These are phyloP conservation scores for Rhizodiscina lignyota DNA, from an alignment of 495 filamentous ascomycete species.

Conservation along the genomic window DNA sequence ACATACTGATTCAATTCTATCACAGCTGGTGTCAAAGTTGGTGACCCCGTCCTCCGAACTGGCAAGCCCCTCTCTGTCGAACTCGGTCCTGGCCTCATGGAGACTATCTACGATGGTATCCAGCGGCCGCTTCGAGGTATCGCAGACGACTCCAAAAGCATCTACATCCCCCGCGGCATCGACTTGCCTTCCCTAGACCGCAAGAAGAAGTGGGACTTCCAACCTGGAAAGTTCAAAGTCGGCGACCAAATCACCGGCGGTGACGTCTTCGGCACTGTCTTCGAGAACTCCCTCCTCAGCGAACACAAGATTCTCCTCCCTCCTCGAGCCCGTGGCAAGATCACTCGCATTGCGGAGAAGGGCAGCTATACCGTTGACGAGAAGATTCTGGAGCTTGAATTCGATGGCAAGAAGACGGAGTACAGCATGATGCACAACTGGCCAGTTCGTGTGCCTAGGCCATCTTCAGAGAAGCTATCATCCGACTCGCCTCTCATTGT, in stretches of 20 bases:
- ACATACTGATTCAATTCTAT: constrained; percentile 1
- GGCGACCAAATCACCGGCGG: constrained; percentile 95
- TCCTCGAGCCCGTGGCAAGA: constrained; percentile 75
- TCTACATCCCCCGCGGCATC: constrained; percentile 96
- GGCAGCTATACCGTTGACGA: constrained; percentile 89
- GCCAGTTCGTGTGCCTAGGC: constrained; percentile 95
- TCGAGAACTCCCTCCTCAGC: constrained; percentile 88
- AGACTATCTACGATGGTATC: constrained; percentile 99
- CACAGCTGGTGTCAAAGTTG: constrained; percentile 83
- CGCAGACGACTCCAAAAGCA: constrained; percentile 55
- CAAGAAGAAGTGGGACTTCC: constrained; percentile 89
- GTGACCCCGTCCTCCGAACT: constrained; percentile 78
- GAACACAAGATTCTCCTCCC: constrained; percentile 95
- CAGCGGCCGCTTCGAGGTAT: constrained; percentile 87
- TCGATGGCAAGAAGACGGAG: constrained; percentile 85
- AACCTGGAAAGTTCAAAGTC: constrained; percentile 65
- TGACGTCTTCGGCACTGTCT: constrained; percentile 84
- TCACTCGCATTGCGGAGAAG: constrained; percentile 73
- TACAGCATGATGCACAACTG: constrained; percentile 97
- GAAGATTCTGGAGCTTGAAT: constrained; percentile 91
- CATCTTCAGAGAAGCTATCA: constrained; percentile 74
- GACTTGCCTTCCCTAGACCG: constrained; percentile 75
- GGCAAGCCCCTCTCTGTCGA: constrained; percentile 95
- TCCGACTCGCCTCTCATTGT: constrained; percentile 84
- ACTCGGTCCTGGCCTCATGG: constrained; percentile 89